Base-by-base conservation (phyloP, 768 basidiomycete genomes). In the Mycena leptocephala region DNA sequence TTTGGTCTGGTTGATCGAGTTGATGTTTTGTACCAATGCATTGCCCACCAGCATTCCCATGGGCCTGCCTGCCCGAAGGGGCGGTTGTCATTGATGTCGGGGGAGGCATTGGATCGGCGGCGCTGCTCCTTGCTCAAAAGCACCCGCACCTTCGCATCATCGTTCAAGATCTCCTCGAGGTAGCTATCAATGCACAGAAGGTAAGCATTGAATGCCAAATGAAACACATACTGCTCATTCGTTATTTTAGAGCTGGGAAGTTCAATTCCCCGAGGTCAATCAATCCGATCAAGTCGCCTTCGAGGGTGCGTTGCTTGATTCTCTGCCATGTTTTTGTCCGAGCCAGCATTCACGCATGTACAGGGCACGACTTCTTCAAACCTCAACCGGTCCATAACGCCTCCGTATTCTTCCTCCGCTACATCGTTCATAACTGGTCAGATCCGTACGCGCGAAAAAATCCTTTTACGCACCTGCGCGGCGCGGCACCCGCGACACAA, bases 71-170 rank as follows among this genome's bases (percentile, higher is more conserved):
- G 28, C 62, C 68, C 10, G 22, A 56, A 30, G 68, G 64, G 37
- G 41, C 56, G 33, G 26, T 81, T 5, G 72, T 87, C 24, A 84
- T 86, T n/a, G 86, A 86, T 62, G 84, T 87, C 11, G 85, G 84
- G 2, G 84, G 83, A 2, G 85, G 84, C 0, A 70, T 85, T 28
- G 85, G 85, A 58, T 59, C 28, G 30, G 72, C 63, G 22, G 28
- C 39, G 39, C 35, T 66, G 30, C 18, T 26, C n/a, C 53, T 73
- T 41, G 72, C 62, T 11, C 35, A 58, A 46, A 43, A 46, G n/a
- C 13, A 61, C 76, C n/a, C n/a, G n/a, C n/a, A n/a, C n/a, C n/a
- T n/a, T n/a, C n/a, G n/a, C n/a, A n/a, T n/a, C n/a, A n/a, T n/a
- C n/a, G n/a, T n/a, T n/a, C n/a, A n/a, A n/a, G n/a, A n/a, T n/a